Evolutionary conservation across 495 filamentous ascomycete genomes (phyloP).

Genomic region (Pyrenula massariospora): DNA sequence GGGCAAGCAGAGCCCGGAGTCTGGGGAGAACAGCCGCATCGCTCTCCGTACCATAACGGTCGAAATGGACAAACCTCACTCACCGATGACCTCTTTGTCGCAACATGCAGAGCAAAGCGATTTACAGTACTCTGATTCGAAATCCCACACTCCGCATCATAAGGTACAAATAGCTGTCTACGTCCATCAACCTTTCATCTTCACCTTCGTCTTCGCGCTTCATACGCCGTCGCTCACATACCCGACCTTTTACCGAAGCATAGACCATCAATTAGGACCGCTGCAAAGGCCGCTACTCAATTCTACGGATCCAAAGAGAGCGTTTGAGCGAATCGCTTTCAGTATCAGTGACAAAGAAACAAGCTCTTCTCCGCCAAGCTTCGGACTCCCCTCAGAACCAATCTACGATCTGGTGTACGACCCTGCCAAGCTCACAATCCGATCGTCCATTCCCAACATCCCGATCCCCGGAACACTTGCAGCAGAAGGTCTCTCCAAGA

Average conservation of each 20-base stretch:
- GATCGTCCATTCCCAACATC: conserved; percentile 84
- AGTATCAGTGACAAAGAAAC: conserved; percentile 22
- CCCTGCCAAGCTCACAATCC: conserved; percentile 59
- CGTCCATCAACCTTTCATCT: conserved; percentile 75
- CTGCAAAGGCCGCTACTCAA: conserved; percentile 58
- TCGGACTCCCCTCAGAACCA: conserved; percentile 21
- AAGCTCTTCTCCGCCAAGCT: conserved; percentile 14
- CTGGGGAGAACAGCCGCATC: conserved; percentile 30
- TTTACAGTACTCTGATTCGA: background rate
- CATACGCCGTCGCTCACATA: conserved; percentile 53
- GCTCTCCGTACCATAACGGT: conserved; percentile 40
- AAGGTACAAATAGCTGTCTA: conserved; percentile 19
- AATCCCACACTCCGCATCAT: background rate
- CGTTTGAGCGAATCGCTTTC: conserved; percentile 29
- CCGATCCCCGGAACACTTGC: conserved; percentile 43
- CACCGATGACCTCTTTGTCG: background rate
- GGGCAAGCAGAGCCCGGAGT: conserved; percentile 3
- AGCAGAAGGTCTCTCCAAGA: conserved; percentile 11
- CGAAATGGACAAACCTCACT: conserved; percentile 1
- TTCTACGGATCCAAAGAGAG: conserved; percentile 48
- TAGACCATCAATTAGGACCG: conserved; percentile 72
- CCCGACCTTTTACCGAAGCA: conserved; percentile 61
- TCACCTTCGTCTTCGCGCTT: conserved; percentile 74
- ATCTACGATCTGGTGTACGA: conserved; percentile 87
- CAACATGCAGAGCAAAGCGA: background rate